A percentile compares a stretch with the other conserved stretches of the same genome.
Conservation (phyloP, 2,329 filamentous ascomycete genomes). For the Cordyceps javanica region DNA sequence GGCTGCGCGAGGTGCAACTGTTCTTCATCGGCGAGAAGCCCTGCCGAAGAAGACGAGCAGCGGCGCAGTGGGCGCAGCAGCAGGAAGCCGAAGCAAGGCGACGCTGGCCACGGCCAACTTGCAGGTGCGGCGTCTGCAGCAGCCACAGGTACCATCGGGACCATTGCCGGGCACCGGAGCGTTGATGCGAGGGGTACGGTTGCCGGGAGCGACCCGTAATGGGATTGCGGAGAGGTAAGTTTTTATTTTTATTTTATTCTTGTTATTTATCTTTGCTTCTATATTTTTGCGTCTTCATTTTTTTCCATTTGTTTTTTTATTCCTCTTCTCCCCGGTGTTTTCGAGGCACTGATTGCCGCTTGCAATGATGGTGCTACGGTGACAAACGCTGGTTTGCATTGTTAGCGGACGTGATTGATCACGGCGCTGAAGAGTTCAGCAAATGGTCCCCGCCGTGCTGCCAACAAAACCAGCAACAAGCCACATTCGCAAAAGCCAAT, state of each 20-base stretch:
- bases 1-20: not conserved
- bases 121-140: not conserved
- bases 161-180: not conserved
- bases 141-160: not conserved
- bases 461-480: too few relatives aligned
- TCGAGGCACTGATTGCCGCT: too few relatives aligned
- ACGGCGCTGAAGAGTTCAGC: too few relatives aligned
- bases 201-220: constrained; percentile 2
- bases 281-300: not conserved
- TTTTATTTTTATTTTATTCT: not conserved
- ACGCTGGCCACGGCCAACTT: constrained; percentile 2
- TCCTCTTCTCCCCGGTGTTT: too few relatives aligned
- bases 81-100: constrained; percentile 10
- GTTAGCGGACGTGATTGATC: too few relatives aligned
- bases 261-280: not conserved
- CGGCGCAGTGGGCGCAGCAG: not conserved
- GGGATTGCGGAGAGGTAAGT: not conserved
- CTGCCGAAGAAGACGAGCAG: not conserved
- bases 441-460: too few relatives aligned
- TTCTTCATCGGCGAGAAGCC: not conserved
- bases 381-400: too few relatives aligned
- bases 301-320: not conserved
- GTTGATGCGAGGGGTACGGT: constrained; percentile 6
- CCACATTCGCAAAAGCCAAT: not conserved
- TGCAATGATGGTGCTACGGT: too few relatives aligned